phyloP scores from a whole-genome alignment of 2,329 filamentous ascomycete species.

The Elsinoe ampelina region DNA sequence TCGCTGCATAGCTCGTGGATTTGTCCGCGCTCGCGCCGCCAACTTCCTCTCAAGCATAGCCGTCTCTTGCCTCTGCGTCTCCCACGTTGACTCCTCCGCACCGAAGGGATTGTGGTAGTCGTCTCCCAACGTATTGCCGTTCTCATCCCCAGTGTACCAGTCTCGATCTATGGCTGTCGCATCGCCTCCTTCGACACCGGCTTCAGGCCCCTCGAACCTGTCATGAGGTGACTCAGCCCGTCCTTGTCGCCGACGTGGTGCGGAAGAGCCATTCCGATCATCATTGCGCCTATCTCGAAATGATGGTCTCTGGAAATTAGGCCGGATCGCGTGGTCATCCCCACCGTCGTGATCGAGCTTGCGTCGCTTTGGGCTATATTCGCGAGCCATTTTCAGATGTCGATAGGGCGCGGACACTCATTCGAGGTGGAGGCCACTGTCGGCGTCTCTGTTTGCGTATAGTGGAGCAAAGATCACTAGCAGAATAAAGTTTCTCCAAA shows the following conservation, averaged over 20 bases:
- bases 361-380: slow-evolving; percentile 53
- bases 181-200: slow-evolving; percentile 55
- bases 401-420: neutral
- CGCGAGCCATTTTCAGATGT: slow-evolving; percentile 26
- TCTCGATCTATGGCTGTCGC: slow-evolving; percentile 72
- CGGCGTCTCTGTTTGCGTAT: too few species aligned
- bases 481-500: neutral
- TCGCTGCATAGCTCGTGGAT: slow-evolving; percentile 68
- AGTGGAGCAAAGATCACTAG: too few species aligned
- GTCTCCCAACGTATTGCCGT: slow-evolving; percentile 77
- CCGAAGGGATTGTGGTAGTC: slow-evolving; percentile 91
- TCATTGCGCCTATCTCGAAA: slow-evolving; percentile 10
- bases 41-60: slow-evolving; percentile 73
- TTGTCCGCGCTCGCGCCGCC: slow-evolving; percentile 32
- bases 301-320: slow-evolving; percentile 30
- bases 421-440: neutral
- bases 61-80: slow-evolving; percentile 66
- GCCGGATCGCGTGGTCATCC: slow-evolving; percentile 41
- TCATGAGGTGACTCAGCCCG: slow-evolving; percentile 39
- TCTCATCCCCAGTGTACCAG: slow-evolving; percentile 86
- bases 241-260: slow-evolving; percentile 27
- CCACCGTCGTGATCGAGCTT: slow-evolving; percentile 54
- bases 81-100: slow-evolving; percentile 60
- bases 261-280: slow-evolving; percentile 24
- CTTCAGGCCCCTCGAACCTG: slow-evolving; percentile 53